Conservation (phyloP, 2,329 filamentous ascomycete genomes). For the Aspergillus uvarum region DNA sequence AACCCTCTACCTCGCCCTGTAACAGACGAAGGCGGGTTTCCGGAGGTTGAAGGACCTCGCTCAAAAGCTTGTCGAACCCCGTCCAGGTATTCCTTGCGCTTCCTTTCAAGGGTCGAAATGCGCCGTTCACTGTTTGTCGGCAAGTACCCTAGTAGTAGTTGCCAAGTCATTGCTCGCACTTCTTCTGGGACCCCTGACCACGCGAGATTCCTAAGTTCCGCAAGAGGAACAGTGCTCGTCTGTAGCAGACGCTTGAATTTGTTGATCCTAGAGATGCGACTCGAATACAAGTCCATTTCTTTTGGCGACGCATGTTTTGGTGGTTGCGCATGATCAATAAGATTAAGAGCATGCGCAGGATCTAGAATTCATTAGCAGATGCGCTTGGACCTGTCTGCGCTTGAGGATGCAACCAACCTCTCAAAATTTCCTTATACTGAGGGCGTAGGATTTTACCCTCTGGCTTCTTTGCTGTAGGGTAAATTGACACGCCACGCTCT, state of each 20-base stretch:
- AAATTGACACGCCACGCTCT: constrained; percentile 77
- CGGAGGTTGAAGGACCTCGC: constrained; percentile 46
- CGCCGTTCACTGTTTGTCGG: constrained; percentile 95
- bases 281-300: constrained; percentile 80
- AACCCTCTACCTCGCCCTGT: constrained; percentile 68
- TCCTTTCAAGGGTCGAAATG: constrained; percentile 84
- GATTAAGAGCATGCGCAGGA: constrained; percentile 89
- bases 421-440: constrained; percentile 95
- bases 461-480: constrained; percentile 82
- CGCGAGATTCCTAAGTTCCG: constrained; percentile 78
- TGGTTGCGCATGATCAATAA: constrained; percentile 82
- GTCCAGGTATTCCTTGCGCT: constrained; percentile 94
- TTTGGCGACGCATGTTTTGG: constrained; percentile 74
- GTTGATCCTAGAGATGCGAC: constrained; percentile 90
- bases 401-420: constrained; percentile 48
- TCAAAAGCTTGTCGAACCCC: constrained; percentile 73
- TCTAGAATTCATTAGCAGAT: constrained; percentile 38
- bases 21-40: constrained; percentile 42
- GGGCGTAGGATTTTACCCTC: constrained; percentile 95
- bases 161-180: constrained; percentile 98
- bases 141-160: constrained; percentile 88
- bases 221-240: constrained; percentile 80
- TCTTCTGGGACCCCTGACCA: constrained; percentile 96
- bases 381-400: neutral
- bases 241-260: constrained; percentile 97